Evolutionary conservation across 164 flowering plant species (phyloP).

Genomic region (Sedum album): DNA sequence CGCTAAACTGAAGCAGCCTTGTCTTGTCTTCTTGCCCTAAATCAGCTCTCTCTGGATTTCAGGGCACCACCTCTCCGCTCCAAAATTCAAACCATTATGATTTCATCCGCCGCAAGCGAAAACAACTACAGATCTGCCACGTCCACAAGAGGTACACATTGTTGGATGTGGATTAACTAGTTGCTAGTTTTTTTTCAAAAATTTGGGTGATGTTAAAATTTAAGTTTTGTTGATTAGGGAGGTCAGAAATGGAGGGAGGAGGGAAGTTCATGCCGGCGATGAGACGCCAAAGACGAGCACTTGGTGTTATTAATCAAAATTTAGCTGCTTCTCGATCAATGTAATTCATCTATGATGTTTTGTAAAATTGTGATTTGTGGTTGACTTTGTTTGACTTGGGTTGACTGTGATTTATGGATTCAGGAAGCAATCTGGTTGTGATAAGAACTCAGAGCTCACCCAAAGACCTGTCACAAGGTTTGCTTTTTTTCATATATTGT

Average conservation of each 20-base stretch:
- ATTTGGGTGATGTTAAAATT: background rate
- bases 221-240: constrained; percentile 15
- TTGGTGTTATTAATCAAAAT: constrained; percentile 44
- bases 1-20: background rate
- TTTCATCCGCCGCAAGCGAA: constrained; percentile 15
- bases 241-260: constrained; percentile 18
- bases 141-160: constrained; percentile 16
- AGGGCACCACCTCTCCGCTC: background rate
- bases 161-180: background rate
- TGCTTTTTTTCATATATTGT: background rate
- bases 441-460: constrained; percentile 23
- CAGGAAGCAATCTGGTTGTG: constrained; percentile 28
- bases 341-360: constrained; percentile 24
- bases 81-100: background rate
- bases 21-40: background rate
- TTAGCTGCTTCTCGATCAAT: constrained; percentile 25
- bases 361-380: constrained; percentile 18
- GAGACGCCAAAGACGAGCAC: constrained; percentile 36
- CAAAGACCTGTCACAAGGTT: constrained; percentile 48
- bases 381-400: background rate
- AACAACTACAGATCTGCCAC: constrained; percentile 24
- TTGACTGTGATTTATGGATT: background rate
- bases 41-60: background rate
- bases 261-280: constrained; percentile 29
- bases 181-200: background rate